Conservation (phyloP, 352 stramenopile species). For the Phytophthora citrophthora region DNA sequence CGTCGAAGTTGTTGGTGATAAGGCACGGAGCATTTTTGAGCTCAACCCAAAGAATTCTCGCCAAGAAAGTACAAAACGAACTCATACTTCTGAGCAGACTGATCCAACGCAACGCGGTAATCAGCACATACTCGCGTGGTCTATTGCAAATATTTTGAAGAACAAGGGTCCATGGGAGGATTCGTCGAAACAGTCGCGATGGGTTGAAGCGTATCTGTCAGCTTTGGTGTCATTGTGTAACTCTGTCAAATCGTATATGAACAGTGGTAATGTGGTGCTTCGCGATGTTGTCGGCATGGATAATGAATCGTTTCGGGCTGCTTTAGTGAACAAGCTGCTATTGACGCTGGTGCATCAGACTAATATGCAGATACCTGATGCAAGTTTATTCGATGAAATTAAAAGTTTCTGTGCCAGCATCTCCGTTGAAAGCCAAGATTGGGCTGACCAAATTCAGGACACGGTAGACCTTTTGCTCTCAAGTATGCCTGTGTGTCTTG, state of each 20-base stretch:
- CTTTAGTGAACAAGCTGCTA: constrained; percentile 33
- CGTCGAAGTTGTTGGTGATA: constrained; percentile 48
- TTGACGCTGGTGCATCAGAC: constrained; percentile 18
- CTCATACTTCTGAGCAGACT: constrained; percentile 20
- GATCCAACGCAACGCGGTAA: constrained; percentile 8
- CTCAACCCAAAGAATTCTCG: neutral
- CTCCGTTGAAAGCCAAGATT: constrained; percentile 14
- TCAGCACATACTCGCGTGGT: constrained; percentile 42
- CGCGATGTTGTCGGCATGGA: constrained; percentile 29
- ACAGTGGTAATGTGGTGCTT: constrained; percentile 10
- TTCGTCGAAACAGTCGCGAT: constrained; percentile 9
- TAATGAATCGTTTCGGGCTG: constrained; percentile 21
- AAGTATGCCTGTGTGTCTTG: constrained; percentile 19
- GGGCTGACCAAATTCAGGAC: constrained; percentile 29
- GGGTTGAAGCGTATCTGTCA: constrained; percentile 33
- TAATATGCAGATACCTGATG: constrained; percentile 19
- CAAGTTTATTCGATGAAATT: constrained; percentile 24
- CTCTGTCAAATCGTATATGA: constrained; percentile 31
- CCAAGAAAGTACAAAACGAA: constrained; percentile 40
- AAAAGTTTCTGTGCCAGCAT: constrained; percentile 38
- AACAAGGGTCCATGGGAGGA: constrained; percentile 32
- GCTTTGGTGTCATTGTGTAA: constrained; percentile 34
- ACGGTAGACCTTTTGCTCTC: constrained; percentile 26
- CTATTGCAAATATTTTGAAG: constrained; percentile 44
- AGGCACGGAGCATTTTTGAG: constrained; percentile 29